Percentiles rank a stretch among this genome's conserved stretches.
These are phyloP conservation scores for Berkeleyomyces basicola DNA, from an alignment of 2,329 filamentous ascomycete species.

Conservation along the genomic window DNA sequence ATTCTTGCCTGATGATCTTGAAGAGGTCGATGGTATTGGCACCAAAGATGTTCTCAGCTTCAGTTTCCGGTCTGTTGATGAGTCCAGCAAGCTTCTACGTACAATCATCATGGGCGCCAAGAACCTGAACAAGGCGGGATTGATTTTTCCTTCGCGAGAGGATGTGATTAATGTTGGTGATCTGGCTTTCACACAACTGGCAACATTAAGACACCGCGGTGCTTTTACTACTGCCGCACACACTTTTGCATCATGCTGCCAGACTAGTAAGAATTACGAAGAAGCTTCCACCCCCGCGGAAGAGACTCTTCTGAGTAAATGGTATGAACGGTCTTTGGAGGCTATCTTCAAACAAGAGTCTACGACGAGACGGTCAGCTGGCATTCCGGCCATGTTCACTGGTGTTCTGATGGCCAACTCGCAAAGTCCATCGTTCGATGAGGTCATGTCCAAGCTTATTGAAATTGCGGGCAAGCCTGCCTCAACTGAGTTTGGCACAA, in stretches of 20 bases:
- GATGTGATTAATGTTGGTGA: constrained; percentile 52
- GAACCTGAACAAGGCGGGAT: constrained; percentile 26
- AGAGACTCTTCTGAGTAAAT: constrained; percentile 39
- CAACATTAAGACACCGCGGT: constrained; percentile 71
- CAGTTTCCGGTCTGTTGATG: constrained; percentile 87
- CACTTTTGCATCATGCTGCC: constrained; percentile 70
- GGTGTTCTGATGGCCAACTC: constrained; percentile 58
- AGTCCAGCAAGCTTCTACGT: constrained; percentile 66
- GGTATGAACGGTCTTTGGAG: constrained; percentile 57
- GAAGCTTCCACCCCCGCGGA: constrained; percentile 16
- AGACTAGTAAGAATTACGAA: constrained; percentile 36
- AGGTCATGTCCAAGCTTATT: constrained; percentile 46
- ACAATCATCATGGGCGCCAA: constrained; percentile 39
- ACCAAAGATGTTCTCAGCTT: constrained; percentile 88
- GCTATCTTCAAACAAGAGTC: constrained; percentile 62
- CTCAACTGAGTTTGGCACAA: constrained; percentile 42
- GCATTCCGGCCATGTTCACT: constrained; percentile 72
- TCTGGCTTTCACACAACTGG: constrained; percentile 66
- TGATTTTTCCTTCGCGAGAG: constrained; percentile 31
- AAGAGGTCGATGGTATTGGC: constrained; percentile 52
- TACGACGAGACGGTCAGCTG: constrained; percentile 79
- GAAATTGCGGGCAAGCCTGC: constrained; percentile 36
- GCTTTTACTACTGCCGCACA: constrained; percentile 87
- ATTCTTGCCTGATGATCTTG: constrained; percentile 60
- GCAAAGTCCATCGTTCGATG: constrained; percentile 40